A percentile compares a stretch with the other conserved stretches of the same genome.
These are phyloP conservation scores for Lipomyces kockii DNA, from an alignment of 805 yeast species.

Conservation along the genomic window DNA sequence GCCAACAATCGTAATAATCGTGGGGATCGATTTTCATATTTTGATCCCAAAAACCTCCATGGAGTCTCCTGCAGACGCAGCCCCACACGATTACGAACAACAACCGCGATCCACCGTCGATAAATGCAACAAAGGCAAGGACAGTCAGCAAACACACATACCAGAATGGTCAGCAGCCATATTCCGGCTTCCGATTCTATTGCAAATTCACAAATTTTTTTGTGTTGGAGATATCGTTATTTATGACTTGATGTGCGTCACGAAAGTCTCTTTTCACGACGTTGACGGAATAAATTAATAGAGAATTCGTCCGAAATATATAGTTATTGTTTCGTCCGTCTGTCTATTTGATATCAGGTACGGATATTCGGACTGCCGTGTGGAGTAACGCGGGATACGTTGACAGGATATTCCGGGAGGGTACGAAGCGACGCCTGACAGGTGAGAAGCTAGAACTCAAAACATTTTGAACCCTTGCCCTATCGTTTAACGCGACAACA, in stretches of 20 bases:
- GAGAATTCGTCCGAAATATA: not conserved
- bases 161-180: constrained; percentile 7
- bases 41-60: not conserved
- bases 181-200: not conserved
- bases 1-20: not conserved
- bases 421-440: too few species aligned
- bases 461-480: too few species aligned
- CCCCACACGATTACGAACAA: not conserved
- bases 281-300: not conserved
- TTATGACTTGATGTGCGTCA: not conserved
- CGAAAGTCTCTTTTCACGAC: not conserved
- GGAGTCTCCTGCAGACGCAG: too few species aligned
- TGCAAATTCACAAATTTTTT: not conserved
- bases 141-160: not conserved
- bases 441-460: too few species aligned
- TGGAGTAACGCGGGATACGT: too few species aligned
- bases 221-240: not conserved
- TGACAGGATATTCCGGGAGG: too few species aligned
- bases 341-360: not conserved
- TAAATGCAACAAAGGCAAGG: not conserved
- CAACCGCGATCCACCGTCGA: not conserved
- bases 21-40: too few species aligned
- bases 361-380: not conserved
- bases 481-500: too few species aligned
- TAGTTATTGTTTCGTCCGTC: not conserved